These are phyloP conservation scores for Pichia inconspicua DNA, from an alignment of 1,139 yeast species.

Conservation along the genomic window DNA sequence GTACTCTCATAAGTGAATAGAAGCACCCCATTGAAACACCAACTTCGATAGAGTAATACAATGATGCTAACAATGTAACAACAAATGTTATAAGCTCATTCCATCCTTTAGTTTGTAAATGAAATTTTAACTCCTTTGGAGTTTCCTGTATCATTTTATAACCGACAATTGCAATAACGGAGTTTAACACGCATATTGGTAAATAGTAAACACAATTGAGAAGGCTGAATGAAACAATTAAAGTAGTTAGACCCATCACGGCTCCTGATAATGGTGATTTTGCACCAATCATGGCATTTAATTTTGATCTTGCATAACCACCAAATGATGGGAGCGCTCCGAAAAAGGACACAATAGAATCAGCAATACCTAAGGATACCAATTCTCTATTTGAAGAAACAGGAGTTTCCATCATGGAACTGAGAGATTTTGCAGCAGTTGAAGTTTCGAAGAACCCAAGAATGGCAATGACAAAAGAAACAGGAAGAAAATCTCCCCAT, in stretches of 20 bases:
- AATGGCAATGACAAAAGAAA: constrained; percentile 72
- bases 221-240: constrained; percentile 55
- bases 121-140: constrained; percentile 71
- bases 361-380: constrained; percentile 76
- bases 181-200: constrained; percentile 77
- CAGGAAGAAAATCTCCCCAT: constrained; percentile 40
- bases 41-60: constrained; percentile 78
- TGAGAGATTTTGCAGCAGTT: constrained; percentile 80
- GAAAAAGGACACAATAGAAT: constrained; percentile 56
- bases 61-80: constrained; percentile 63
- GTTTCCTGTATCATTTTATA: constrained; percentile 76
- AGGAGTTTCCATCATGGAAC: constrained; percentile 56
- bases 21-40: constrained; percentile 84
- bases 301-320: constrained; percentile 89
- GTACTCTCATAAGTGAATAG: constrained; percentile 71
- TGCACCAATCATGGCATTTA: constrained; percentile 82
- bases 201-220: constrained; percentile 61
- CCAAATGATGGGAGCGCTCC: constrained; percentile 93
- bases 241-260: constrained; percentile 67
- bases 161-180: constrained; percentile 77
- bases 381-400: constrained; percentile 70
- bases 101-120: constrained; percentile 65
- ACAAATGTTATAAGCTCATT: constrained; percentile 69
- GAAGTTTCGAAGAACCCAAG: constrained; percentile 92
- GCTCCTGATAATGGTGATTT: constrained; percentile 78